Evolutionary conservation across 2,329 filamentous ascomycete genomes (phyloP), one percentile per base, ranked within the genome.

Genomic region (Sporothrix pseudoabietina): DNA sequence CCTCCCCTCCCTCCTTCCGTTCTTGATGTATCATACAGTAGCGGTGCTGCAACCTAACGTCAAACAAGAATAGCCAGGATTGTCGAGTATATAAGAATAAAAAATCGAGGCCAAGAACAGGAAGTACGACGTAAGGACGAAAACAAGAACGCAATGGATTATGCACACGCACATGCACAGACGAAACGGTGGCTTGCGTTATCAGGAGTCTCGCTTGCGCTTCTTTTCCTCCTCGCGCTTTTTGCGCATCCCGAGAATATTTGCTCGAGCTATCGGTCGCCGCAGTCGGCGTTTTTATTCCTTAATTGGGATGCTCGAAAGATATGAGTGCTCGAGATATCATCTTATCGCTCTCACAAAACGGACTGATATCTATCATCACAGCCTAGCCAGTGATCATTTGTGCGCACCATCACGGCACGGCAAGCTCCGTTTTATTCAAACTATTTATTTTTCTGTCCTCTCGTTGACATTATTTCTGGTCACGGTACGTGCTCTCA

Each of bases 1-100:
- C 35, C 39, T 65, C 44, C 14, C 14, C 3, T 49, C 14, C 44
- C 44, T 49, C 39, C 61, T 65, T 65, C 39, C 61, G 26, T 47
- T 65, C 35, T n/a, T 26, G 61, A 26, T 30, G 26, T 26, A 47
- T 41, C 61, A 41, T 65, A 65, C 61, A 44, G 61, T 30, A 65
- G 61, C 39, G 39, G 61, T 7, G 39, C 61, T 65, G 61, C 61
- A 65, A 65, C 39, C 61, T 14, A 44, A 63, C 57, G 12, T 61
- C 16, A 41, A 41, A 41, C 32, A 39, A 63, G 57, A 41, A 63
- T 63, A 63, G 57, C 12, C 5, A 14, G 41, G 3, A 44, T 44
- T 44, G 9, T 9, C 9, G 35, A 44, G 6, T n/a, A 47, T 26
- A 65, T 47, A 39, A 47, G 41, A 22, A 26, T 16, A 47, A 30